Percentiles rank a stretch among this genome's conserved stretches.
Conservation (phyloP, 2,329 filamentous ascomycete species). For the Decorospora gaudefroyi region DNA sequence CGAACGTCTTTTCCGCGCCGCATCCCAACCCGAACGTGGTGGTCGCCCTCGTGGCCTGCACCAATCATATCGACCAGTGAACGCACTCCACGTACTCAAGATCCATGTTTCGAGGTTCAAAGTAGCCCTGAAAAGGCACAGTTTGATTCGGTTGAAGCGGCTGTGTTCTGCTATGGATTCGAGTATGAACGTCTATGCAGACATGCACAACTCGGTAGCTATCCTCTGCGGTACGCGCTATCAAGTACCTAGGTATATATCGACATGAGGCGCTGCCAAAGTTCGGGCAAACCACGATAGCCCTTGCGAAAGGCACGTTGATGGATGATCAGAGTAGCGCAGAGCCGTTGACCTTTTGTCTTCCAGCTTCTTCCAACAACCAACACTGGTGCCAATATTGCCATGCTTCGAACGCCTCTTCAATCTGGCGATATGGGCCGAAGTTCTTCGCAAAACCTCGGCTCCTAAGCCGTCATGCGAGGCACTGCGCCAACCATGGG, state of each 20-base stretch:
- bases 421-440: slow-evolving; percentile 21
- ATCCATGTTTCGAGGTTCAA: slow-evolving; percentile 39
- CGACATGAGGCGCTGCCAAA: slow-evolving; percentile 67
- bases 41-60: slow-evolving; percentile 30
- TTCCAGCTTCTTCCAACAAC: slow-evolving; percentile 35
- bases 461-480: slow-evolving; percentile 20
- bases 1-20: slow-evolving; percentile 32
- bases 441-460: slow-evolving; percentile 20
- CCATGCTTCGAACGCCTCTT: slow-evolving; percentile 30
- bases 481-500: slow-evolving; percentile 11
- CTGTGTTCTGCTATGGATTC: slow-evolving; percentile 71
- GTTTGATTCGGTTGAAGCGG: slow-evolving; percentile 50
- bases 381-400: slow-evolving; percentile 30
- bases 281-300: slow-evolving; percentile 42
- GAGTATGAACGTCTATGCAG: slow-evolving; percentile 69
- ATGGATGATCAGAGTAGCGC: slow-evolving; percentile 38
- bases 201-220: slow-evolving; percentile 45
- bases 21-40: slow-evolving; percentile 27
- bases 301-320: slow-evolving; percentile 42
- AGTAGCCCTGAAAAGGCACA: slow-evolving; percentile 49
- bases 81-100: slow-evolving; percentile 27
- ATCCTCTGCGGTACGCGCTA: slow-evolving; percentile 64
- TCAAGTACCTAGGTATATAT: slow-evolving; percentile 65
- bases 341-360: slow-evolving; percentile 40
- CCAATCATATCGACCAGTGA: slow-evolving; percentile 27